Percentiles rank a stretch among this genome's conserved stretches.
phyloP scores from a whole-genome alignment of 306 rosid species.

The Oxytropis ochrocephala region DNA sequence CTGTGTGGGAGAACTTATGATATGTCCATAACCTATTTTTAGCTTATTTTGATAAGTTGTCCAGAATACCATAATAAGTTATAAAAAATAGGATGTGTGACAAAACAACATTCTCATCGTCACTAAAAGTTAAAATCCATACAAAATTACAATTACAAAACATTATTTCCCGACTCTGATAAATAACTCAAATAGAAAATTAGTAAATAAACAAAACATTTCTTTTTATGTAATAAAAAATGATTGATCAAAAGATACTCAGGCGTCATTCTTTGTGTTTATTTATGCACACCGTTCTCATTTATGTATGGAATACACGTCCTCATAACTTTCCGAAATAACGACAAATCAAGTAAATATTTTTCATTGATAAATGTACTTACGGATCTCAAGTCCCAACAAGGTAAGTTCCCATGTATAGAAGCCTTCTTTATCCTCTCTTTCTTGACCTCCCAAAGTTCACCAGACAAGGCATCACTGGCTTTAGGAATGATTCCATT shows the following conservation, averaged over 20 bases:
- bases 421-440: constrained; percentile 81
- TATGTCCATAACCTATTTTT: too few species aligned
- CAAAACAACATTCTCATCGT: not conserved
- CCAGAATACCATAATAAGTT: not conserved
- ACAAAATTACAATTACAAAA: not conserved
- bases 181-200: not conserved
- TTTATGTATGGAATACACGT: not conserved
- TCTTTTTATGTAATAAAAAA: not conserved
- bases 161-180: not conserved
- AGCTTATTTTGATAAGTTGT: too few species aligned
- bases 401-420: constrained; percentile 55
- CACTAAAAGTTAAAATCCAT: not conserved
- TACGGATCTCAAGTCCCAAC: constrained; percentile 95
- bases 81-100: not conserved
- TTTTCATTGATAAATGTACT: constrained; percentile 32
- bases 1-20: too few species aligned
- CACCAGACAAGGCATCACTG: constrained; percentile 91
- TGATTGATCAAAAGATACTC: not conserved
- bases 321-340: not conserved
- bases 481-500: constrained; percentile 73
- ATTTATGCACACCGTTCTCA: not conserved
- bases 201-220: not conserved
- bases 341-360: not conserved
- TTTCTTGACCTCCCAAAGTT: constrained; percentile 89
- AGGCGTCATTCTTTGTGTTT: not conserved